A percentile compares a stretch with the other conserved stretches of the same genome.
Evolutionary conservation across 768 basidiomycete species (phyloP).

Genomic region (Suillus discolor): DNA sequence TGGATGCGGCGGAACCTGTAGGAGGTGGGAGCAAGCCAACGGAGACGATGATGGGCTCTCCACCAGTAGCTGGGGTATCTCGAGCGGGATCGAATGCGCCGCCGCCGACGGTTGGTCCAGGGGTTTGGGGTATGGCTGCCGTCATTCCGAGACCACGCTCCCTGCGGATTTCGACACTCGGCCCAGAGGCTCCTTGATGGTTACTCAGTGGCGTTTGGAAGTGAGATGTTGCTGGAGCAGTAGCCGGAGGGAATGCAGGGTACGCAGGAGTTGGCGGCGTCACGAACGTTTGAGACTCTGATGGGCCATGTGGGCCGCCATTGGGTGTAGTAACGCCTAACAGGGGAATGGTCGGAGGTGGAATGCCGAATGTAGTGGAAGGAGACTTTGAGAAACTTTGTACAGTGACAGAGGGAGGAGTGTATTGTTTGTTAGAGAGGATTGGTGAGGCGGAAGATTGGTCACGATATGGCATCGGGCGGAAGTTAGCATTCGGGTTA

Average conservation of each 20-base stretch:
- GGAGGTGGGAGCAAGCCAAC: slow-evolving; percentile 50
- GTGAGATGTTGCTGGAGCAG: slow-evolving; percentile 53
- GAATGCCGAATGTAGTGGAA: slow-evolving; percentile 35
- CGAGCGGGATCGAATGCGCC: slow-evolving; percentile 37
- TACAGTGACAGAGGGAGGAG: slow-evolving; percentile 38
- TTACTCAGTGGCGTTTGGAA: slow-evolving; percentile 58
- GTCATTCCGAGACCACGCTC: slow-evolving; percentile 47
- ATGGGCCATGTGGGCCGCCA: slow-evolving; percentile 15
- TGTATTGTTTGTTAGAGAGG: slow-evolving; percentile 21
- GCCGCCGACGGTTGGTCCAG: slow-evolving; percentile 53
- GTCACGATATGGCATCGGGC: slow-evolving; percentile 31
- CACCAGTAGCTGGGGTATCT: slow-evolving; percentile 23
- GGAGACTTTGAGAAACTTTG: slow-evolving; percentile 33
- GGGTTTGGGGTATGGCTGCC: slow-evolving; percentile 48
- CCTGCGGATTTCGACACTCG: slow-evolving; percentile 68
- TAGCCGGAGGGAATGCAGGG: slow-evolving; percentile 61
- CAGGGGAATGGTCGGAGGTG: slow-evolving; percentile 31
- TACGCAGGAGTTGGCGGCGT: slow-evolving; percentile 70
- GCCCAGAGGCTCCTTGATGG: slow-evolving; percentile 51
- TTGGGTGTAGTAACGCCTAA: slow-evolving; percentile 15
- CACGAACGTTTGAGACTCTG: slow-evolving; percentile 26
- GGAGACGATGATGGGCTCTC: slow-evolving; percentile 70
- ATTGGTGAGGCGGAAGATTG: slow-evolving; percentile 18
- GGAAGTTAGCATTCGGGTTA: slow-evolving; percentile 18
- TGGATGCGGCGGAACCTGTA: slow-evolving; percentile 20